Base-by-base conservation (phyloP, 805 yeast species). In the Blastobotrys terrestris region DNA sequence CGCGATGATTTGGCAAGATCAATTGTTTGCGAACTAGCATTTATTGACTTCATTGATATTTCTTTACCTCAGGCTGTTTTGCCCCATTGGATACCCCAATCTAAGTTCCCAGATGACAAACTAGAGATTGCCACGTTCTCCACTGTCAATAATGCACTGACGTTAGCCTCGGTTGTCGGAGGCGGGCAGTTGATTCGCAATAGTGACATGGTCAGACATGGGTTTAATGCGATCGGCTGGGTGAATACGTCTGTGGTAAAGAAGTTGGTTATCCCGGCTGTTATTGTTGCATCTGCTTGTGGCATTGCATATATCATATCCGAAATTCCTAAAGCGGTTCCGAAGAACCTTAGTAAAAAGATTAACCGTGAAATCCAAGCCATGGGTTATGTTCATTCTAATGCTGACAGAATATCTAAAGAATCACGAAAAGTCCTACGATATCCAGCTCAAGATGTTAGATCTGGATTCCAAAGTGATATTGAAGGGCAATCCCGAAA, bases 251-350 rank as follows among this genome's bases (percentile, higher is more conserved):
- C 48, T 1, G 43, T 53, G 2, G 48, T 58, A 21, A 74, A 70
- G 53, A 74, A 72, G 44, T 64, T 84, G n/a, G 75, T 78, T 0
- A 65, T 78, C 0, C 91, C 95, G 0, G 46, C 80, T 0, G 54
- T 77, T 0, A 58, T 81, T 2, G 74, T 80, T 6, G 76, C 77
- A 0, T 70, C 79, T 3, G 76, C 80, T 1, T 72, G 80, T 13
- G 75, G 85, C 0, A 70, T 78, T 0, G 79, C 81, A 42, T 89
- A 87, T 61, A 65, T 90, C 53, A 71, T 89, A 16, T 74, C 76
- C 54, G 98, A 94, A 67, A 80, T 95, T 13, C 97, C 97, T 2
- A 80, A 85, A 60, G 96, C 97, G 0, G 81, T 88, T 60, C 95
- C 96, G 16, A 75, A 89, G 58, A 90, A 90, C 53, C 77, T 89